phyloP scores from a whole-genome alignment of 2,329 filamentous ascomycete genomes.

The Colletotrichum musicola region DNA sequence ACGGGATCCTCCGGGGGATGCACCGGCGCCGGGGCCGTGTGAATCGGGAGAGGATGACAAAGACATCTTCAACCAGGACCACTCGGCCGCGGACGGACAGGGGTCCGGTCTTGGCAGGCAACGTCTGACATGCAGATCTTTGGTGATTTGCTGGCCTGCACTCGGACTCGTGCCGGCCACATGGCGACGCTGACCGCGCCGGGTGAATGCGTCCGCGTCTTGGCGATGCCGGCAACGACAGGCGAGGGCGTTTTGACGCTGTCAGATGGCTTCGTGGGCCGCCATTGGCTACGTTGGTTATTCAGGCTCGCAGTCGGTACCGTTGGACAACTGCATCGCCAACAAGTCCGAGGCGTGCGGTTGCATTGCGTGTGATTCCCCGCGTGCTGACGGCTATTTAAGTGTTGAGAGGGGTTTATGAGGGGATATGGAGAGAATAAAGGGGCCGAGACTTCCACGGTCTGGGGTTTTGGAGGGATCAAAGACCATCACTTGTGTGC shows the following conservation, averaged over 20 bases:
- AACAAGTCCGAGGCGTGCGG: conserved; percentile 1
- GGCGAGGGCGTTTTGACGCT: not conserved
- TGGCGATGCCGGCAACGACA: conserved; percentile 10
- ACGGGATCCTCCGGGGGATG: too few species aligned
- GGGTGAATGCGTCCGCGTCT: conserved; percentile 9
- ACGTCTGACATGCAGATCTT: not conserved
- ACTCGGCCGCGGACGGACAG: not conserved
- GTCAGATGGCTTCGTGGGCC: not conserved
- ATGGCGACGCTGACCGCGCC: conserved; percentile 9
- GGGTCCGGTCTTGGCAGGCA: conserved; percentile 19
- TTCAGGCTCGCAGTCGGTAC: not conserved
- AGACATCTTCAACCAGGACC: too few species aligned
- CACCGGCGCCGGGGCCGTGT: not conserved
- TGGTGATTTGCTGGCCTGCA: not conserved
- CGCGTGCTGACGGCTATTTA: conserved; percentile 11
- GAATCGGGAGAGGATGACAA: not conserved
- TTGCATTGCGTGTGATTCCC: conserved; percentile 5
- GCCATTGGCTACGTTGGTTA: not conserved
- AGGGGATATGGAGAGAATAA: not conserved
- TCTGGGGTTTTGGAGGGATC: not conserved
- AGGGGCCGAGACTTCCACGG: not conserved
- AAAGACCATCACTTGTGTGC: not conserved
- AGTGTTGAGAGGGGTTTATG: not conserved
- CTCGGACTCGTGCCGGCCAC: not conserved
- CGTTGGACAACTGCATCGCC: not conserved